Evolutionary conservation across 2,329 filamentous ascomycete species (phyloP), one percentile per base, ranked within the genome.

Genomic region (Trichothecium roseum): DNA sequence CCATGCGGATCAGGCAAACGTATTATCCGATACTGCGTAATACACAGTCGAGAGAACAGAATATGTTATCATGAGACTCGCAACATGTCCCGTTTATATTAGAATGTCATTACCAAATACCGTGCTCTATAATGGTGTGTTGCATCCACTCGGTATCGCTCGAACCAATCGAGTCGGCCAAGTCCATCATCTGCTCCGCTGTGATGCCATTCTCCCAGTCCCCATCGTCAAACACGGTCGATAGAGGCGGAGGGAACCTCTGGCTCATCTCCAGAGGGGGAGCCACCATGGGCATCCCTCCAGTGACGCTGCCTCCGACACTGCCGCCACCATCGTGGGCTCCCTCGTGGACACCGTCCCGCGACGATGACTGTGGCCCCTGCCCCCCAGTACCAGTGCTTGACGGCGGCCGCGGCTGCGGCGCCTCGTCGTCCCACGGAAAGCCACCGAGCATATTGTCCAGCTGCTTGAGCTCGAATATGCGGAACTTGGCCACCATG

Each of bases 131-230:
- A 37, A 67, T 60, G 0, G 59, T 59, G 35, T 66, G 62, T 1
- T 60, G 64, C 26, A 68, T 51, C 60, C 64, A 68, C 28, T 67
- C 63, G 2, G 61, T 61, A 22, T 64, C 59, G 33, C 42, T 54
- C 3, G 50, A 48, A 2, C 63, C 65, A 37, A 69, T 67, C 10
- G 63, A 65, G 31, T 68, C 62, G 0, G 64, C 63, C 40, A 68
- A 56, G 3, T 63, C 63, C 41, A 68, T 56, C 28, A 69, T 64
- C 34, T 68, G 62, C 2, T 57, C 62, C 2, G 61, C 59, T 1
- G 62, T 65, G 10, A 68, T 45, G 26, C 58, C 59, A 14, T 56
- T 51, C 15, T 55, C 54, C 24, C 51, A 45, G 0, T 39, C 43
- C 3, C 46, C 33, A 3, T 48, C 50, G 3, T 53, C 50, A 34